These are phyloP conservation scores for Chlamydomonas sp. DNA, from an alignment of 139 green algal genomes.

Conservation along the genomic window DNA sequence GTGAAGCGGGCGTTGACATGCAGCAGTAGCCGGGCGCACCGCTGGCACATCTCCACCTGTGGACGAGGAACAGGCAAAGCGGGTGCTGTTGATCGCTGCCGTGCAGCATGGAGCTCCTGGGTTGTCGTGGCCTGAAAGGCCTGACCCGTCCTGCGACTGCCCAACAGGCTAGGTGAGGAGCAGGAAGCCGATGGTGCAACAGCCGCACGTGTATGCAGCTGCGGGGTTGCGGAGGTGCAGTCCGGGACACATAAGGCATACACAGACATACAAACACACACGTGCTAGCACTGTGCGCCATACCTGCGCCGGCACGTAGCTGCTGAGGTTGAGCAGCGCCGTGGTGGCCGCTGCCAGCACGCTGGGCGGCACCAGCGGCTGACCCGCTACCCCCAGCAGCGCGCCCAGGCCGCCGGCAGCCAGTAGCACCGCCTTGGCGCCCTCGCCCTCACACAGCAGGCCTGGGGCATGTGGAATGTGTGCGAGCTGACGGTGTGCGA, in stretches of 20 bases:
- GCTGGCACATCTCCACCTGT: conserved; percentile 45
- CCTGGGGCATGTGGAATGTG: not conserved
- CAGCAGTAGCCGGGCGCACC: conserved; percentile 35
- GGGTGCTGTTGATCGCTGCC: not conserved
- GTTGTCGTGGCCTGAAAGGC: no score
- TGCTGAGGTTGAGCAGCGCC: conserved; percentile 52
- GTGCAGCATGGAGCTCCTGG: no score
- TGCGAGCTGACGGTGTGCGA: not conserved
- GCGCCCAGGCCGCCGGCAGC: conserved; percentile 15
- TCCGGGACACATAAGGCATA: not conserved
- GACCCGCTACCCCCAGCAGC: conserved; percentile 32
- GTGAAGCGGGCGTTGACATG: conserved; percentile 46
- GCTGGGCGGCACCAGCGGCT: conserved; percentile 15
- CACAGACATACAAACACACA: not conserved
- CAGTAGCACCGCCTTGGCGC: conserved; percentile 37
- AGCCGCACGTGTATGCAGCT: no score
- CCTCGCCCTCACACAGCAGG: conserved; percentile 42
- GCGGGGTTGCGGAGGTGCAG: no score
- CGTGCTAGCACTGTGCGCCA: not conserved
- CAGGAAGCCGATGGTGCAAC: not conserved
- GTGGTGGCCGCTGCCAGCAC: conserved; percentile 35
- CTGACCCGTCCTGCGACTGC: no score
- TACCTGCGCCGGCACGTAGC: conserved; percentile 44
- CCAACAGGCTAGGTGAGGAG: not conserved
- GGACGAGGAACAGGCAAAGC: not conserved